Percentiles rank a stretch among this genome's conserved stretches.
Conservation (phyloP, 192 early-diverging fungal genomes). For the Coemansia sp. region DNA sequence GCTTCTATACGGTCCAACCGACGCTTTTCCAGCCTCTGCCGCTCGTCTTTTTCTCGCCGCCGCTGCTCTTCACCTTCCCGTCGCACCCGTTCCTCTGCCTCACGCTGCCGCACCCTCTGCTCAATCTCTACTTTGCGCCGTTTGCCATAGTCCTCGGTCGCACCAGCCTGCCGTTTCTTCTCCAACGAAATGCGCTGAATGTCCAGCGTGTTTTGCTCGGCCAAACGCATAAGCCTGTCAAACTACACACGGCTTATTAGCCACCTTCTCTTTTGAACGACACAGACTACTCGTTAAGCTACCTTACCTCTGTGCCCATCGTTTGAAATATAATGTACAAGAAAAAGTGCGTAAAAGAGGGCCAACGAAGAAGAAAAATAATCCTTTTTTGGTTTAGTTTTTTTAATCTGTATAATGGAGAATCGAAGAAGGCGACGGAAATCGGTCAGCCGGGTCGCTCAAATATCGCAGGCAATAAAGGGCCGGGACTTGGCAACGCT, state of each 20-base stretch:
- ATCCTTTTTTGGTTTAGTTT: background rate
- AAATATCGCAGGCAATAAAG: conserved; percentile 42
- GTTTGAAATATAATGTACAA: background rate
- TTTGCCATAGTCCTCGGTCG: conserved; percentile 23
- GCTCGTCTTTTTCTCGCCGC: background rate
- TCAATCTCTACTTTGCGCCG: conserved; percentile 38
- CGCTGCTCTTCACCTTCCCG: conserved; percentile 1
- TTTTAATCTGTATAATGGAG: background rate
- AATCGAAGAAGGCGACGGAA: conserved; percentile 4
- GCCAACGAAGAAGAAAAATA: background rate
- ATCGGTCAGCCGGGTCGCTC: conserved; percentile 1
- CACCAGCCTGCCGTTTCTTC: conserved; percentile 26
- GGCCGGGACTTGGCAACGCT: conserved; percentile 38
- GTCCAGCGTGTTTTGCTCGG: conserved; percentile 47
- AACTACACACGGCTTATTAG: conserved; percentile 24
- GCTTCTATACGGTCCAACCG: conserved; percentile 10
- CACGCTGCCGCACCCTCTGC: conserved; percentile 27
- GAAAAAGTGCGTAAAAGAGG: background rate
- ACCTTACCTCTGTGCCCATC: conserved; percentile 29
- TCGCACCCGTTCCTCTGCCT: conserved; percentile 27
- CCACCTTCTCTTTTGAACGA: too few species aligned
- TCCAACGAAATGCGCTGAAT: conserved; percentile 34
- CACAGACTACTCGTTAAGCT: background rate
- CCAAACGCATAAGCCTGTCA: conserved; percentile 49
- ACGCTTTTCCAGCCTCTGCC: background rate